Percentiles rank a stretch among this genome's conserved stretches.
These are phyloP conservation scores for Zopfia rhizophila DNA, from an alignment of 2,329 filamentous ascomycete species.

Conservation along the genomic window DNA sequence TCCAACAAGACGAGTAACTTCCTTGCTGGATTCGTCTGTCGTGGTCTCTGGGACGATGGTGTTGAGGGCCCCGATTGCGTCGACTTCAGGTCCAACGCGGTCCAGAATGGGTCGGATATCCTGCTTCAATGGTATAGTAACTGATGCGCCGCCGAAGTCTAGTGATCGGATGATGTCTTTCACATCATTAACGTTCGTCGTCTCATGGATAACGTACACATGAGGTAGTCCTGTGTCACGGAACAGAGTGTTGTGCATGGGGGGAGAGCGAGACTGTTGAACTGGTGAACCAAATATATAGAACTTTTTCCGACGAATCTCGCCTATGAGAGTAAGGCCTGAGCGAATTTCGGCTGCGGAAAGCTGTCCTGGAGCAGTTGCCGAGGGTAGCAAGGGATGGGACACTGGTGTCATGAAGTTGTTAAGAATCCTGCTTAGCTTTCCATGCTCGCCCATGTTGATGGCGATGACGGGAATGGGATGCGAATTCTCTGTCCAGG, in stretches of 20 bases:
- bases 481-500: conserved; percentile 76
- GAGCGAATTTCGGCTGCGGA: conserved; percentile 88
- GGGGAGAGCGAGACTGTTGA: conserved; percentile 82
- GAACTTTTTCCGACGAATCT: conserved; percentile 79
- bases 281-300: conserved; percentile 91
- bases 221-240: conserved; percentile 81
- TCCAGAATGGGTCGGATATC: conserved; percentile 86
- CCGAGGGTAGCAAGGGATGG: conserved; percentile 87
- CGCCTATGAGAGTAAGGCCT: conserved; percentile 80
- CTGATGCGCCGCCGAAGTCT: conserved; percentile 90
- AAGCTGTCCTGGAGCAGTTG: conserved; percentile 92
- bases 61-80: conserved; percentile 90
- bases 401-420: conserved; percentile 94
- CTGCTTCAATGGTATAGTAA: conserved; percentile 94
- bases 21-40: conserved; percentile 54
- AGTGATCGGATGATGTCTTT: conserved; percentile 72
- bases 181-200: conserved; percentile 69
- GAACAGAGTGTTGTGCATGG: conserved; percentile 90
- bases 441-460: conserved; percentile 91
- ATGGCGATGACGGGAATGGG: conserved; percentile 89
- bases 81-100: conserved; percentile 79
- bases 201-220: conserved; percentile 80
- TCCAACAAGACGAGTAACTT: conserved; percentile 70
- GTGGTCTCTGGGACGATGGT: conserved; percentile 76
- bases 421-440: conserved; percentile 90